Base-by-base conservation (phyloP, 2,329 filamentous ascomycete genomes). In the Trichoderma afroharzianum region DNA sequence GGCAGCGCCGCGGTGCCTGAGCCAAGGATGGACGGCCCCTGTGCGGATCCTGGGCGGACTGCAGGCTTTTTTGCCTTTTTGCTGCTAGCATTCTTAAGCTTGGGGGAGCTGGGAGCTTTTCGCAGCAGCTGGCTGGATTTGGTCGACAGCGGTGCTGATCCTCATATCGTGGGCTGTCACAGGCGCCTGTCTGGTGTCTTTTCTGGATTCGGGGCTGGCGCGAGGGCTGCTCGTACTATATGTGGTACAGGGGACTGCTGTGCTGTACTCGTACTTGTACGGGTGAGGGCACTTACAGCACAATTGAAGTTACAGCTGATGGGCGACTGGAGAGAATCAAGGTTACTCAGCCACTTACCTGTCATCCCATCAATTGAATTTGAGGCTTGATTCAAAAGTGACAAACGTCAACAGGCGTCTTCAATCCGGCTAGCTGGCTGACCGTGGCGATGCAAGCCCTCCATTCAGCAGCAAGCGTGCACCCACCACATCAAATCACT, bases 1-100 rank as follows among this genome's bases (percentile, higher is more conserved):
- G 47, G 72, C 15, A 61, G 9, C 30, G 32, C 30, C 21, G 14
- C 14, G 32, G 77, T 78, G 73, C 77, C 77, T 79, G 77, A 63
- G 68, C 68, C 21, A 53, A 72, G 74, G 75, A 8, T 62, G 30
- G n/a, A 9, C n/a, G 57, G 63, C 73, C 72, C 68, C 70, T 71
- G 72, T 73, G 72, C 74, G 72, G 64, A 68, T 63, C 61, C 66
- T 12, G n/a, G 57, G 57, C n/a, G 57, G 57, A 21, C 57, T 58
- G 26, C 55, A 32, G 57, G 30, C 39, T 43, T 43, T 43, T 43
- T 43, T n/a, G 57, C 18, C 33, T 15, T 59, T 9, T 55, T 47
- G 55, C n/a, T 28, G 24, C 24, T 43, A 43, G 59, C 59, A 62
- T 28, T 62, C 59, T 62, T 43, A n/a, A 24, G 43, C 63, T 66